These are phyloP conservation scores for Sporothrix pallida DNA, from an alignment of 2,329 filamentous ascomycete genomes.

Conservation along the genomic window DNA sequence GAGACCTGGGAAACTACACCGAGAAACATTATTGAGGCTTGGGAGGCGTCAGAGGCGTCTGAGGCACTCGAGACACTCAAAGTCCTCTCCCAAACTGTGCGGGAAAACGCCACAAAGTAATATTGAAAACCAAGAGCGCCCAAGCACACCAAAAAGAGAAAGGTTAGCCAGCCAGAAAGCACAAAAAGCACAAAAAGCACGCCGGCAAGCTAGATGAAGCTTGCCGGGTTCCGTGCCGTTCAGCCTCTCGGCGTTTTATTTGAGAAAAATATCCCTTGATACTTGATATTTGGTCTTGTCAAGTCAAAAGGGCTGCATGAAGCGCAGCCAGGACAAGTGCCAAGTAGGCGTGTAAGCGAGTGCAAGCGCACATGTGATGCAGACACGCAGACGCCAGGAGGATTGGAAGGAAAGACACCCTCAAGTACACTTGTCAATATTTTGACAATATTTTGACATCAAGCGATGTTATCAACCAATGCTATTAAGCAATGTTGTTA, in stretches of 20 bases:
- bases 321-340: neutral
- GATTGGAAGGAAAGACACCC: no score
- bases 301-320: neutral
- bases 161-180: neutral
- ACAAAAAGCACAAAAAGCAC: neutral
- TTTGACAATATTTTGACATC: no score
- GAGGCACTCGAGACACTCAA: neutral
- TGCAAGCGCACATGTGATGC: conserved; percentile 2
- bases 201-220: neutral
- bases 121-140: neutral
- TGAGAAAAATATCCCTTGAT: neutral
- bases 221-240: neutral
- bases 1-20: no score
- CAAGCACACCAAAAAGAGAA: neutral
- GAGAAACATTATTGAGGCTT: no score
- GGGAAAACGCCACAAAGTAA: neutral
- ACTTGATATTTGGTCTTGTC: neutral
- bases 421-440: no score
- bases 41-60: no score
- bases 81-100: neutral
- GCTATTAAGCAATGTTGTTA: no score
- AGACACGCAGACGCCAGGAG: no score
- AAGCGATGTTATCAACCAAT: no score
- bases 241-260: neutral
- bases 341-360: neutral